Conservation (phyloP, 1,284 basidiomycete species). For the Cystobasidiaceae sp. region DNA sequence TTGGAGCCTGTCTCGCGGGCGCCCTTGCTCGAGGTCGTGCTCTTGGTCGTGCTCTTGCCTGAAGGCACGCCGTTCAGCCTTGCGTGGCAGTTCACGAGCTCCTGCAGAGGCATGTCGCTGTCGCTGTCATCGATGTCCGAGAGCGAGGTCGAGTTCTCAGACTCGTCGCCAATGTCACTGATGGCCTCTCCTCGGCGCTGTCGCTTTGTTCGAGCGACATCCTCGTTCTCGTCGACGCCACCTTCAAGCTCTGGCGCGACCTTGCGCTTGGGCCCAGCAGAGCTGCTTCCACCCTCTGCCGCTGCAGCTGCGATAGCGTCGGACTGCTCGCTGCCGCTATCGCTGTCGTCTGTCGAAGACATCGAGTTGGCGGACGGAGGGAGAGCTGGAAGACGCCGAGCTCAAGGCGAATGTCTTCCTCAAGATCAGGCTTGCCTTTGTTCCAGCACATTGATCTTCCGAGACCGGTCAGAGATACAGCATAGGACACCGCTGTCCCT, state of each 20-base stretch:
- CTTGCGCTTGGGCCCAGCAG: not conserved
- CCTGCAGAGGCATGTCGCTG: slow-evolving; percentile 8
- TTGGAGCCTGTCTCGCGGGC: not conserved
- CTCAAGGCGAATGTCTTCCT: not conserved
- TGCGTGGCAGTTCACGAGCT: slow-evolving; percentile 4
- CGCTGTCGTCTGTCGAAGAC: slow-evolving; percentile 19
- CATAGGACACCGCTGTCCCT: too few species aligned
- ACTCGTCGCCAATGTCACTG: slow-evolving; percentile 1
- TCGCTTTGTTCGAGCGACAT: not conserved
- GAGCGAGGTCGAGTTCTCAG: slow-evolving; percentile 13
- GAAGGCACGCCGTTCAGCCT: slow-evolving; percentile 1
- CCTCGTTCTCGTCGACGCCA: slow-evolving; percentile 12
- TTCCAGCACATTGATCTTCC: not conserved
- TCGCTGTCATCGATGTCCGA: slow-evolving; percentile 18
- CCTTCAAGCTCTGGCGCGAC: not conserved
- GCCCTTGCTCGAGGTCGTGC: slow-evolving; percentile 10
- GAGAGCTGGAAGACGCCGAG: not conserved
- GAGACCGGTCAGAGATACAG: too few species aligned
- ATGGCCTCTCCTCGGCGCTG: slow-evolving; percentile 1
- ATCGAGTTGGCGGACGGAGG: too few species aligned
- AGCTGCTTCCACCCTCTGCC: not conserved
- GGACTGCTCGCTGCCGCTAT: slow-evolving; percentile 23
- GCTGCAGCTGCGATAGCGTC: not conserved
- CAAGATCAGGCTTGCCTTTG: not conserved
- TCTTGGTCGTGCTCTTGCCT: slow-evolving; percentile 5